phyloP scores from a whole-genome alignment of 1,139 yeast genomes.

The Hansenula lynferdii region DNA sequence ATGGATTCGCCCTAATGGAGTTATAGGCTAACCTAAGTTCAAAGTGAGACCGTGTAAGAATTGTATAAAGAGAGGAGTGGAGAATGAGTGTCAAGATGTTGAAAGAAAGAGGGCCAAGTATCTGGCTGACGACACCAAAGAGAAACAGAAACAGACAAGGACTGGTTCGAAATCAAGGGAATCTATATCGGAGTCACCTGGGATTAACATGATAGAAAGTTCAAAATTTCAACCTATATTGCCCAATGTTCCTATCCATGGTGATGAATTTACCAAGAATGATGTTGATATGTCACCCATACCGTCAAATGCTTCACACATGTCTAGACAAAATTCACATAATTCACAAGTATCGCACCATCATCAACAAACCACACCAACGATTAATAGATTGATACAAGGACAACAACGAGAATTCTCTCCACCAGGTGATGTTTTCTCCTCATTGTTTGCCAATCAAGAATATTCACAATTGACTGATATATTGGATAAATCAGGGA shows the following conservation, averaged over 20 bases:
- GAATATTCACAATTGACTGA: constrained; percentile 23
- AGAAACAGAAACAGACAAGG: neutral
- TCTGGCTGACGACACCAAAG: constrained; percentile 8
- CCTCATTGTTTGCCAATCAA: constrained; percentile 23
- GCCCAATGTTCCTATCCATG: too few species aligned
- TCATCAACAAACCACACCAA: neutral
- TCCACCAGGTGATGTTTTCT: constrained; percentile 32
- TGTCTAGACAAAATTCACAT: neutral
- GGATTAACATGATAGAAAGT: neutral
- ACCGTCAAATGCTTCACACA: too few species aligned
- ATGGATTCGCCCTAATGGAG: too few species aligned
- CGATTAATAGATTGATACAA: neutral
- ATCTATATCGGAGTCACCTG: neutral
- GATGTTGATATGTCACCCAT: too few species aligned
- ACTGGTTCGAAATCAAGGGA: constrained; percentile 2
- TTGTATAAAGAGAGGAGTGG: constrained; percentile 58
- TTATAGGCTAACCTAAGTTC: neutral
- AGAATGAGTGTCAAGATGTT: constrained; percentile 52
- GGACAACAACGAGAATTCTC: constrained; percentile 1
- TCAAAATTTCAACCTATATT: neutral
- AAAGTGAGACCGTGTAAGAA: constrained; percentile 59
- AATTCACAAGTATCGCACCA: neutral
- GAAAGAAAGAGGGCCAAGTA: constrained; percentile 47
- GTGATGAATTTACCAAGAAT: too few species aligned
- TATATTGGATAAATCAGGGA: constrained; percentile 14